Conservation (phyloP, 2,329 filamentous ascomycete species). For the Hirsutella rhossiliensis region DNA sequence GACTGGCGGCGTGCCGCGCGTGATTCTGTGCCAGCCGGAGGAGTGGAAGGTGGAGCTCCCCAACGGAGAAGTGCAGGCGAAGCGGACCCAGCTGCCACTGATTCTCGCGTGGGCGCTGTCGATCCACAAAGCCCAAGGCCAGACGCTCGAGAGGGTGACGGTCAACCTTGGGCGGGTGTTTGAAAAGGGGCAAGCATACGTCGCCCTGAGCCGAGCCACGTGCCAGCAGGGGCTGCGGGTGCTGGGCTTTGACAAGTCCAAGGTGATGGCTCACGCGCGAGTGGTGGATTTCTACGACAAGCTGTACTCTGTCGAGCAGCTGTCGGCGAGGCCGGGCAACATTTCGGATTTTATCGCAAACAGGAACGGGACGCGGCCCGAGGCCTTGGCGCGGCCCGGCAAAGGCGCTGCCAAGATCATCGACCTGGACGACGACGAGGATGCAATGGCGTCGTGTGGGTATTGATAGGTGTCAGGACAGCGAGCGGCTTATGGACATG, state of each 20-base stretch:
- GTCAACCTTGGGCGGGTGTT: constrained; percentile 89
- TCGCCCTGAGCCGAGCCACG: constrained; percentile 86
- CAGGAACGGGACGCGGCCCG: constrained; percentile 15
- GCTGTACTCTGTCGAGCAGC: constrained; percentile 60
- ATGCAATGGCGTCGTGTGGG: too few species aligned
- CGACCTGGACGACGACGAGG: too few species aligned
- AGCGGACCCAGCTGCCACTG: constrained; percentile 69
- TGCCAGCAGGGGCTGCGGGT: constrained; percentile 81
- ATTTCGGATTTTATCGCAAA: constrained; percentile 28
- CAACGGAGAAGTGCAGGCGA: constrained; percentile 84
- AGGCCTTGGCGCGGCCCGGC: background rate
- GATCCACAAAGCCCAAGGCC: constrained; percentile 95
- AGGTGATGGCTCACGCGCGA: constrained; percentile 86
- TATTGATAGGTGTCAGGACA: too few species aligned
- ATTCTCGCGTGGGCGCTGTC: constrained; percentile 95
- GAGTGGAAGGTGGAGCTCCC: constrained; percentile 97
- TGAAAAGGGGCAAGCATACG: constrained; percentile 95
- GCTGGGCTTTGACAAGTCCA: constrained; percentile 72
- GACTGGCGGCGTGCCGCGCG: constrained; percentile 51
- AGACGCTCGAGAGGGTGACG: constrained; percentile 86
- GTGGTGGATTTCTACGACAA: constrained; percentile 80
- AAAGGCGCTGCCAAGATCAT: constrained; percentile 11
- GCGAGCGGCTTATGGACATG: too few species aligned
- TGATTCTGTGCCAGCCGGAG: constrained; percentile 71
- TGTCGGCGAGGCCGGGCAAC: constrained; percentile 12